Evolutionary conservation across 495 filamentous ascomycete genomes (phyloP), one percentile per base, ranked within the genome.

Genomic region (Copromyces sp.): DNA sequence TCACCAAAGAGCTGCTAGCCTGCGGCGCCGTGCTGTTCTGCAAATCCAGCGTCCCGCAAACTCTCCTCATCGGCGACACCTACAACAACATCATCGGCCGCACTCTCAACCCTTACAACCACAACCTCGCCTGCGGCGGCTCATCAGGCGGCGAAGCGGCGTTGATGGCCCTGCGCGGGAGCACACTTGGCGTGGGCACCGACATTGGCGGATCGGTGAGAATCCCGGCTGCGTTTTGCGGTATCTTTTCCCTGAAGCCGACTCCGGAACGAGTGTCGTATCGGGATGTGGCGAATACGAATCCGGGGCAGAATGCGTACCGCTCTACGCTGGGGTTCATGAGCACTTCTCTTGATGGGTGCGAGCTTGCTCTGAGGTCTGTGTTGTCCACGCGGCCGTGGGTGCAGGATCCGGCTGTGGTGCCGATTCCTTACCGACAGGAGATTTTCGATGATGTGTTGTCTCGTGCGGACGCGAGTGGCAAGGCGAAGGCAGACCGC

Each of bases 161-260:
- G 2, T 74, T 88, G 16, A 68, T 82, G 12, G 83, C 80, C 0
- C 76, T 87, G 47, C 73, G 80, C 35, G 86, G 86, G 4, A 82
- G 81, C 70, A 69, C 80, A 0, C 68, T 84, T 38, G 83, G 84
- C 4, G 73, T 90, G 1, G 87, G 87, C 0, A 93, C 91, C 16
- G 91, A 94, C 81, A 89, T 93, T 71, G 92, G 90, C 0, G 92
- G 92, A 9, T 89, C 86, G 8, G 86, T 91, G 35, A 81, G 89
- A 4, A 84, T 90, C 32, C 89, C 90, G 0, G 86, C 87, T 0
- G 86, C 88, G 77, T 90, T 86, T 72, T 83, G 85, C 68, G 87
- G 87, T 3, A 77, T 90, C 6, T 90, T 87, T 68, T 84, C 86
- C 0, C 83, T 91, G 74, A 91, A 90, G 74, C 89, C 90, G 3